Percentiles rank a stretch among this genome's conserved stretches.
These are phyloP conservation scores for Aspergillus neoniger DNA, from an alignment of 2,329 filamentous ascomycete genomes.

Conservation along the genomic window DNA sequence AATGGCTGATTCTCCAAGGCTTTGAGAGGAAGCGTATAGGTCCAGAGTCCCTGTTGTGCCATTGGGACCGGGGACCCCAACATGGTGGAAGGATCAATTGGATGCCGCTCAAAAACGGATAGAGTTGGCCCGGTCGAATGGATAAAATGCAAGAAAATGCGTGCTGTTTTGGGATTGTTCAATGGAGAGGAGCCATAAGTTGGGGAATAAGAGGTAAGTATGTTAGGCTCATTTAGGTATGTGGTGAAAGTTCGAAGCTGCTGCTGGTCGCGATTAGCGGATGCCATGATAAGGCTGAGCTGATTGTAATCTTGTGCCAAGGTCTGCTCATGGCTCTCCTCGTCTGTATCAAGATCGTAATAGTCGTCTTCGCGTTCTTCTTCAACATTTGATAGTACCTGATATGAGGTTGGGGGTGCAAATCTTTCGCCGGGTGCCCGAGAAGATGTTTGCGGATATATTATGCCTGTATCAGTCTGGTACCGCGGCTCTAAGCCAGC, in stretches of 20 bases:
- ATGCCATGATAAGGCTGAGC: constrained; percentile 47
- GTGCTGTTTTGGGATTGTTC: constrained; percentile 75
- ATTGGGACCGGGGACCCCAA: constrained; percentile 64
- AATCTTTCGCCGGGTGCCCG: background rate
- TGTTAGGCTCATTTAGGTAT: constrained; percentile 49
- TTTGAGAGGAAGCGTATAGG: constrained; percentile 78
- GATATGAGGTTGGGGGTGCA: background rate
- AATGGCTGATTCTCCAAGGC: constrained; percentile 83
- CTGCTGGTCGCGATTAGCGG: constrained; percentile 49
- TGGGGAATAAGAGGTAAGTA: constrained; percentile 67
- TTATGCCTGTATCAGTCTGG: background rate
- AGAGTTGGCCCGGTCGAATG: constrained; percentile 83
- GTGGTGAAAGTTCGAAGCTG: constrained; percentile 53
- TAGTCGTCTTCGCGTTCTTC: constrained; percentile 62
- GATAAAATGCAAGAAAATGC: constrained; percentile 89
- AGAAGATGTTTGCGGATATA: background rate
- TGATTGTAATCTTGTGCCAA: constrained; percentile 39
- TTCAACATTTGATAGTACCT: constrained; percentile 45
- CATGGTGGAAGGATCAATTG: constrained; percentile 69
- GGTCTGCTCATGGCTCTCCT: constrained; percentile 53
- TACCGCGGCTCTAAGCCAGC: background rate
- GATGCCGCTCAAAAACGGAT: constrained; percentile 83
- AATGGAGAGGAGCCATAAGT: constrained; percentile 69
- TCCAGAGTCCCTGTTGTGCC: constrained; percentile 62
- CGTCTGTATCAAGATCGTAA: constrained; percentile 64